These are phyloP conservation scores for Xylaria digitata DNA, from an alignment of 2,329 filamentous ascomycete species.

Conservation along the genomic window DNA sequence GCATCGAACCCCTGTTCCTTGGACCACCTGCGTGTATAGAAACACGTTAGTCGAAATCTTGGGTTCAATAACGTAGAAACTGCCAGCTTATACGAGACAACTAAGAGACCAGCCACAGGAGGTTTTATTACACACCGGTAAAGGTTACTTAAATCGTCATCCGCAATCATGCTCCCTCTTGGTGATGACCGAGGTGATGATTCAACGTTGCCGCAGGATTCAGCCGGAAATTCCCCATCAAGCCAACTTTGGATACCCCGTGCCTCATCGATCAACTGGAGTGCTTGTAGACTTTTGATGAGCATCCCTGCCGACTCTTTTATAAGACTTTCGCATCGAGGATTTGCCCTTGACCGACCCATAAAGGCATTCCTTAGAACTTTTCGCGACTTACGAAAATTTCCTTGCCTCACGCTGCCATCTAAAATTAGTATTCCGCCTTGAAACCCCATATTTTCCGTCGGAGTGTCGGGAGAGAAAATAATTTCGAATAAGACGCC, in stretches of 20 bases:
- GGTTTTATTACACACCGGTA: constrained; percentile 34
- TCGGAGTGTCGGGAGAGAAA: background rate
- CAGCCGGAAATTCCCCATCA: constrained; percentile 26
- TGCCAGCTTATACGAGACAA: background rate
- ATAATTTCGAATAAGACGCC: background rate
- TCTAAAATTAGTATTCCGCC: background rate
- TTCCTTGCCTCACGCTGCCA: constrained; percentile 34
- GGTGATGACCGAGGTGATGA: constrained; percentile 16
- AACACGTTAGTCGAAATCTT: background rate
- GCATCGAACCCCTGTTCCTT: constrained; percentile 46
- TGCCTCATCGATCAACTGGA: constrained; percentile 46
- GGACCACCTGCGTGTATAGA: constrained; percentile 39
- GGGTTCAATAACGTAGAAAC: no score
- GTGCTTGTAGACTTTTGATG: constrained; percentile 41
- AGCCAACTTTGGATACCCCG: constrained; percentile 45
- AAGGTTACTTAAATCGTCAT: constrained; percentile 31
- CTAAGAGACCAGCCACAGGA: background rate
- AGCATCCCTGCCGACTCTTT: constrained; percentile 45
- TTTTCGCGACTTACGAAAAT: constrained; percentile 37
- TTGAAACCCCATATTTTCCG: background rate
- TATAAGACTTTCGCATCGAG: constrained; percentile 36
- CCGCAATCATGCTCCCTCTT: constrained; percentile 20
- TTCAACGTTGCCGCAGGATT: constrained; percentile 2
- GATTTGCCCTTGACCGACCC: constrained; percentile 37
- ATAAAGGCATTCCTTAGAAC: constrained; percentile 44